Conservation (phyloP, 768 basidiomycete species). For the Lactarius indigo region DNA sequence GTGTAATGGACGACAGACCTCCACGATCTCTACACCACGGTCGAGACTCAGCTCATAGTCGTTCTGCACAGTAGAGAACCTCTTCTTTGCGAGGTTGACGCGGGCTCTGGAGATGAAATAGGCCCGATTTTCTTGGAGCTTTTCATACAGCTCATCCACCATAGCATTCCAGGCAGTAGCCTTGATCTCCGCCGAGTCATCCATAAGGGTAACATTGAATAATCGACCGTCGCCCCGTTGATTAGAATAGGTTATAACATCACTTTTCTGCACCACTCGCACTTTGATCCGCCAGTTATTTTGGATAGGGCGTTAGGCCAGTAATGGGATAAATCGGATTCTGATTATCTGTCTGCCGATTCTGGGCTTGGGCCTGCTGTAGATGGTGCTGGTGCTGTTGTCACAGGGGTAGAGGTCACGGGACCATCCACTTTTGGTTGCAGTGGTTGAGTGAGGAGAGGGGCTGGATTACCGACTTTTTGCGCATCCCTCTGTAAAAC, state of each 20-base stretch:
- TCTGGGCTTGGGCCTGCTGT: conserved; percentile 9
- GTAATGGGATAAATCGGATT: conserved; percentile 77
- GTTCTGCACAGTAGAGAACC: conserved; percentile 84
- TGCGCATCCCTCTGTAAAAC: conserved; percentile 50
- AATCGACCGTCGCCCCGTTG: conserved; percentile 89
- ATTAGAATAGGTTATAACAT: conserved; percentile 89
- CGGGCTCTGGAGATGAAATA: conserved; percentile 89
- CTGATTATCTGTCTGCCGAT: conserved; percentile 22
- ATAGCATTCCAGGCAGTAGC: conserved; percentile 88
- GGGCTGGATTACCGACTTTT: conserved; percentile 70
- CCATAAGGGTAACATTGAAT: conserved; percentile 91
- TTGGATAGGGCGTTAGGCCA: conserved; percentile 90
- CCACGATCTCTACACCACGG: conserved; percentile 77
- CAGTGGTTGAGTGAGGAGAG: conserved; percentile 32
- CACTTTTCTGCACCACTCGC: conserved; percentile 84
- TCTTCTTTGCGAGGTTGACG: conserved; percentile 95
- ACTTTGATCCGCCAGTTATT: conserved; percentile 99
- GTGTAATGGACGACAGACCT: conserved; percentile 44
- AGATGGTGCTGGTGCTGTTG: conserved; percentile 27
- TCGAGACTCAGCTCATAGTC: conserved; percentile 94
- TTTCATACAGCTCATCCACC: conserved; percentile 80
- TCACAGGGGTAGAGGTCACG: conserved; percentile 30
- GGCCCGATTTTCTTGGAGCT: conserved; percentile 86
- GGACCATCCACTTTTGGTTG: conserved; percentile 22
- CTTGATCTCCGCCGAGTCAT: conserved; percentile 89